Evolutionary conservation across 164 flowering plant species (phyloP), one percentile per base, ranked within the genome.

Genomic region (Umbilicus rupestris): DNA sequence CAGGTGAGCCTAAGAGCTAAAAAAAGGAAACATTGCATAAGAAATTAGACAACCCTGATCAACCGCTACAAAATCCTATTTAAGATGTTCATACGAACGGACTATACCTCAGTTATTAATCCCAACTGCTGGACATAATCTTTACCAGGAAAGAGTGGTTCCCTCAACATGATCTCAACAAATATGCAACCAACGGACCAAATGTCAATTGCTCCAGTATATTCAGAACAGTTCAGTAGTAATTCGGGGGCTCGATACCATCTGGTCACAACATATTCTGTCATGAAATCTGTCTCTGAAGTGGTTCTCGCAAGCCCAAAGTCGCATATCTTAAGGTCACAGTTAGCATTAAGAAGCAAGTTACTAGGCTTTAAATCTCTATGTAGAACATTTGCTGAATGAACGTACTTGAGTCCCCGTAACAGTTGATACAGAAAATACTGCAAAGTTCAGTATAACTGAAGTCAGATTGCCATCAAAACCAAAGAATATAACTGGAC

Each of bases 1-100:
- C 87, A 24, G 87, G 87, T 60, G 85, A 77, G 37, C 90, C 90
- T 65, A 84, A 47, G 9, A 83, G 77, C 90, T 85, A 73, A 68
- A 68, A 69, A 14, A 20, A 16, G 20, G 42, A 63, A 17, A 37
- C 4, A 24, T 39, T 29, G 28, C 33, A 2, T 12, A 33, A 20
- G 33, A 31, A 24, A 3, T 52, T 12, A 60, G 59, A 66, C 64
- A 30, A 49, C 39, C 37, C 28, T 29, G 14, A 35, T 66, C 20
- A 42, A n/a, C 9, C 24, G 20, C 16, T 14, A 52, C 42, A 12
- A n/a, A 10, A 35, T 10, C 41, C 37, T 5, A 24, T 9, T 50
- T 20, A 50, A 37, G 42, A 19, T 19, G 30, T 45, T 16, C 10
- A 22, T 44, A 37, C 15, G 26, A 29, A 22, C 11, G 44, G 63